Evolutionary conservation across 768 basidiomycete genomes (phyloP), one percentile per base, ranked within the genome.

Genomic region (Tulasnella sp.): DNA sequence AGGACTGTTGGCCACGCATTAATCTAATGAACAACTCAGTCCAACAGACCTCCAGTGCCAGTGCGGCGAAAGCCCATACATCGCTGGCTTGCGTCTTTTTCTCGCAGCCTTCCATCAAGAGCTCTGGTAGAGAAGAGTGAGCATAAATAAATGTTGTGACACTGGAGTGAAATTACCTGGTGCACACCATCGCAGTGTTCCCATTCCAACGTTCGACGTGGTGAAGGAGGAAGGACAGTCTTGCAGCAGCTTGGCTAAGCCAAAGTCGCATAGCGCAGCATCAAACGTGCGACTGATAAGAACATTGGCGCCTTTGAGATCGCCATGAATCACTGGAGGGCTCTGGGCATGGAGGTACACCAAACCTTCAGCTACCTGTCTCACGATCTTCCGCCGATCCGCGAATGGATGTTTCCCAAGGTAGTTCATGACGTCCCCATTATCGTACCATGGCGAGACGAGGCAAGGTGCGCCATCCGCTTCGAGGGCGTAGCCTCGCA

Each of bases 291-390:
- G 30, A 29, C 49, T 31, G 15, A 59, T 50, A 29, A 59, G 38
- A 12, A 59, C 57, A 15, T 59, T 59, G 24, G 45, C 57, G 27
- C 50, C 59, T 44, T 60, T 60, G 38, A 60, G 29, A 24, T 60
- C 59, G 7, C 59, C 59, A 25, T 60, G 59, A 17, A 60, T 43
- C 25, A 60, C 52, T 7, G 34, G 34, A 38, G 34, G 34, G 41
- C n/a, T 43, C 45, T 53, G 53, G 10, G 31, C 19, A 17, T 60
- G 59, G 19, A 60, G 51, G 42, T 60, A 53, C 12, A 9, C n/a
- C 38, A 60, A 29, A 4, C 59, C 59, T 5, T 60, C 22, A 19
- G 59, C 50, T n/a, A 60, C 42, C 19, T 60, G 59, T 21, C 57
- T 21, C 29, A 59, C 57, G 22, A 59, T 25, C 42, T 50, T 59